Evolutionary conservation across 169 alveolate genomes (phyloP).

Genomic region (Plasmodium adleri): DNA sequence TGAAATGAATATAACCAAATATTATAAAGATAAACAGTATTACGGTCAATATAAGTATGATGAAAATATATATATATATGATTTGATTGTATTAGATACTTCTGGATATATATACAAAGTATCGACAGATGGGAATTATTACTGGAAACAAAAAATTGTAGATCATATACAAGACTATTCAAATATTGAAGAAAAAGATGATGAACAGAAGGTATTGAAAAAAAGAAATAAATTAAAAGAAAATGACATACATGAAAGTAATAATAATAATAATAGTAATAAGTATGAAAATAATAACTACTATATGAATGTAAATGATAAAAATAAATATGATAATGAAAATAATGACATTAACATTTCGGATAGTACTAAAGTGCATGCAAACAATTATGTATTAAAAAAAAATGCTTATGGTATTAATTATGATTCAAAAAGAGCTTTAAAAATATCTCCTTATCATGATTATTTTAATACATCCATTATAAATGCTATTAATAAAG

Average conservation of each 20-base stretch:
- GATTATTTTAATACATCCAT: conserved; percentile 12
- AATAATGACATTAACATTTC: no score
- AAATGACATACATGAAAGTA: background rate
- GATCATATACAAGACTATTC: conserved; percentile 21
- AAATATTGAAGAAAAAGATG: conserved; percentile 21
- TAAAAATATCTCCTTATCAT: conserved; percentile 11
- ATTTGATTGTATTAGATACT: conserved; percentile 47
- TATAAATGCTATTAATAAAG: background rate
- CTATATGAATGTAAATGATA: no score
- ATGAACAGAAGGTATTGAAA: conserved; percentile 9
- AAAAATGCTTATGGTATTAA: conserved; percentile 17
- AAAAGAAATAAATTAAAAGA: conserved; percentile 13
- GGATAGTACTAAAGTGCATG: no score
- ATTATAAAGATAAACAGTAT: conserved; percentile 32
- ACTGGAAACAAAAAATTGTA: conserved; percentile 70
- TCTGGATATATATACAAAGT: conserved; percentile 74
- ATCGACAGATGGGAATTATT: conserved; percentile 69
- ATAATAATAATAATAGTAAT: conserved; percentile 11
- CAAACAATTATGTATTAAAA: background rate
- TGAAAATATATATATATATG: conserved; percentile 29
- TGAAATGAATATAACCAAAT: conserved; percentile 32
- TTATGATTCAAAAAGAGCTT: conserved; percentile 52
- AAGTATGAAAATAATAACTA: background rate
- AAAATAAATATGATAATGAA: no score
- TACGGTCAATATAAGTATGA: conserved; percentile 67